Percentiles rank a stretch among this genome's conserved stretches.
Evolutionary conservation across 1,284 basidiomycete species (phyloP).

Genomic region (Ganoderma leucocontextum): DNA sequence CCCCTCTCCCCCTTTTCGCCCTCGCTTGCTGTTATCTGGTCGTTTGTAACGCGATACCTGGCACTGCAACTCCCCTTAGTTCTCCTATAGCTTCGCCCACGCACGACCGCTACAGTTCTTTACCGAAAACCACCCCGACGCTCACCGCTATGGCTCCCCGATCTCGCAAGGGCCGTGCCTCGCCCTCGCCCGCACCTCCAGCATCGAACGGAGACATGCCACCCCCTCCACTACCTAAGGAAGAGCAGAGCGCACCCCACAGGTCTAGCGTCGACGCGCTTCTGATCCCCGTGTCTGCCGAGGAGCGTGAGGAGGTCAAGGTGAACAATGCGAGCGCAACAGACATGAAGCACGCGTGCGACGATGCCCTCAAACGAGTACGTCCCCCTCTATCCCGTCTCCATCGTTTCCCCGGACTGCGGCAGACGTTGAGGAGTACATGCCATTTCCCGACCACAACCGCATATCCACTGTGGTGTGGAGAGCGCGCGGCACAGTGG

Average conservation of each 20-base stretch:
- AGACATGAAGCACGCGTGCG: conserved; percentile 90
- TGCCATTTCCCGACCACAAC: not conserved
- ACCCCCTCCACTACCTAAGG: conserved; percentile 23
- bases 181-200: conserved; percentile 16
- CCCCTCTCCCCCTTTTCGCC: conserved; percentile 5
- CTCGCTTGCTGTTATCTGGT: not conserved
- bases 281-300: conserved; percentile 27
- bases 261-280: conserved; percentile 33
- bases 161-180: conserved; percentile 31
- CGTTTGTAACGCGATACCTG: conserved; percentile 19
- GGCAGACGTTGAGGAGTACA: not conserved
- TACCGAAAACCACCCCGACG: conserved; percentile 6
- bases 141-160: conserved; percentile 33
- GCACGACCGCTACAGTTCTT: not conserved
- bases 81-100: not conserved
- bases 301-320: conserved; percentile 72
- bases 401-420: conserved; percentile 2
- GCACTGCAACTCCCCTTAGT: not conserved
- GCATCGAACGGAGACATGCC: conserved; percentile 24
- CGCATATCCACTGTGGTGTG: not conserved
- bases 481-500: not conserved
- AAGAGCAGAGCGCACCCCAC: conserved; percentile 21
- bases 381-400: conserved; percentile 42
- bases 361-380: conserved; percentile 91
- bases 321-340: conserved; percentile 84